Evolutionary conservation across 768 basidiomycete species (phyloP).

Genomic region (Rhodotorula kratochvilovae): DNA sequence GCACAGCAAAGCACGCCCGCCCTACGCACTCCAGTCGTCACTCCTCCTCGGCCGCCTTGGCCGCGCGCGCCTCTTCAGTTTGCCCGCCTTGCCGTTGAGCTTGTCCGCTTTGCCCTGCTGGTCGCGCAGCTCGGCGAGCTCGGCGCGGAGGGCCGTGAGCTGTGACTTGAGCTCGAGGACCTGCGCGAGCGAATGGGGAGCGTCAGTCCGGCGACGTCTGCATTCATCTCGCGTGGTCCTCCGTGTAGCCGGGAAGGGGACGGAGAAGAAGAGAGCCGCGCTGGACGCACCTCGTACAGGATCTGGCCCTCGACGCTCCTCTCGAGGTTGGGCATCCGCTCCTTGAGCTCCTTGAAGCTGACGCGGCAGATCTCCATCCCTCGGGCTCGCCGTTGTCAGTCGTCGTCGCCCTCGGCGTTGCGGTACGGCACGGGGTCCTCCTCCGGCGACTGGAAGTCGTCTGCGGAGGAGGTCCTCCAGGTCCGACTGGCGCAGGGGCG

Average conservation of each 20-base stretch:
- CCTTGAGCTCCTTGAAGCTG: slow-evolving; percentile 46
- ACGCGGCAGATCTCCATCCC: slow-evolving; percentile 46
- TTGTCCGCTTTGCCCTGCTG: neutral
- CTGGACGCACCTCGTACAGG: slow-evolving; percentile 9
- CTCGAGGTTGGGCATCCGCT: slow-evolving; percentile 35
- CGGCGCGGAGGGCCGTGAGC: slow-evolving; percentile 42
- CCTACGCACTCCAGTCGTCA: no score
- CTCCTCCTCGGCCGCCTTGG: no score
- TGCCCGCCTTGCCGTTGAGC: neutral
- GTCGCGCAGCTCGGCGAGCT: slow-evolving; percentile 19
- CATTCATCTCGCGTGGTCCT: no score
- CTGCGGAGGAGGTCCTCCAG: slow-evolving; percentile 9
- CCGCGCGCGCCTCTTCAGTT: neutral
- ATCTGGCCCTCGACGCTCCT: slow-evolving; percentile 16
- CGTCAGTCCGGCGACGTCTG: neutral
- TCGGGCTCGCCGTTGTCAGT: slow-evolving; percentile 32
- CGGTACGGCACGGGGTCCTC: slow-evolving; percentile 32
- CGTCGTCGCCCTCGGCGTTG: neutral
- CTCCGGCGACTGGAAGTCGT: slow-evolving; percentile 23
- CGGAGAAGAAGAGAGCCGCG: neutral
- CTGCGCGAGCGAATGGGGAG: neutral
- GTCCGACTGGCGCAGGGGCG: slow-evolving; percentile 12
- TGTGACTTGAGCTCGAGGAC: slow-evolving; percentile 41
- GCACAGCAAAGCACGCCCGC: no score
- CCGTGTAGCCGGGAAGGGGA: fast-evolving